Percentiles rank a stretch among this genome's conserved stretches.
Conservation (phyloP, 805 yeast species). For the Hanseniaspora vineae region DNA sequence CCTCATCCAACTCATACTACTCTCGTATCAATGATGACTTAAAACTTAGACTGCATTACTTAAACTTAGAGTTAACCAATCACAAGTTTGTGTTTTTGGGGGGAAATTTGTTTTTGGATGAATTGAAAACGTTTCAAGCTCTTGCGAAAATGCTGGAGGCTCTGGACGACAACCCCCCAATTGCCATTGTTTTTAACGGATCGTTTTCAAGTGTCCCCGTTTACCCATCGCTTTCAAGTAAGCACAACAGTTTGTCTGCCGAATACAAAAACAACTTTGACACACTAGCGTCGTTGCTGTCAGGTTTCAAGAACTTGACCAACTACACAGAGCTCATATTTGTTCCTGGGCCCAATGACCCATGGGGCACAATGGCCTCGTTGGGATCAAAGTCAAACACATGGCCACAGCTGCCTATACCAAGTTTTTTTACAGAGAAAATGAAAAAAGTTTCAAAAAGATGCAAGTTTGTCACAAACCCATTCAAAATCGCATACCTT, state of each 20-base stretch:
- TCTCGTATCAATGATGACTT: conserved; percentile 52
- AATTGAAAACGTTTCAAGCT: conserved; percentile 44
- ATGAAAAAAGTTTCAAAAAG: conserved; percentile 44
- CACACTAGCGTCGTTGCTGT: conserved; percentile 50
- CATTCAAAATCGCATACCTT: conserved; percentile 61
- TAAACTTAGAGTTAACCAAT: conserved; percentile 43
- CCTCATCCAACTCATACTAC: conserved; percentile 21
- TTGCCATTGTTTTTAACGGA: conserved; percentile 68
- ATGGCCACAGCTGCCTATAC: conserved; percentile 69
- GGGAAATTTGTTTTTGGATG: conserved; percentile 56
- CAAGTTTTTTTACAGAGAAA: conserved; percentile 57
- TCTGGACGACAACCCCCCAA: conserved; percentile 46
- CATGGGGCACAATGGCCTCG: conserved; percentile 70
- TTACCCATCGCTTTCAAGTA: conserved; percentile 39
- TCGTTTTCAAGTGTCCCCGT: conserved; percentile 63
- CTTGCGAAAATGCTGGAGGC: conserved; percentile 46
- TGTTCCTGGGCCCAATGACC: conserved; percentile 86
- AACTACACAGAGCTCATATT: conserved; percentile 45
- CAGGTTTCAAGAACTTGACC: conserved; percentile 28
- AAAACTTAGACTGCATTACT: conserved; percentile 36
- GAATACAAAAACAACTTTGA: conserved; percentile 61
- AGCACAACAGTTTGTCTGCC: conserved; percentile 36
- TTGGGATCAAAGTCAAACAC: conserved; percentile 40
- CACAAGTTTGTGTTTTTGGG: conserved; percentile 66
- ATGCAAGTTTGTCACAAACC: conserved; percentile 59